phyloP scores from a whole-genome alignment of 176 grass and related monocot species.

The Carex pumila region DNA sequence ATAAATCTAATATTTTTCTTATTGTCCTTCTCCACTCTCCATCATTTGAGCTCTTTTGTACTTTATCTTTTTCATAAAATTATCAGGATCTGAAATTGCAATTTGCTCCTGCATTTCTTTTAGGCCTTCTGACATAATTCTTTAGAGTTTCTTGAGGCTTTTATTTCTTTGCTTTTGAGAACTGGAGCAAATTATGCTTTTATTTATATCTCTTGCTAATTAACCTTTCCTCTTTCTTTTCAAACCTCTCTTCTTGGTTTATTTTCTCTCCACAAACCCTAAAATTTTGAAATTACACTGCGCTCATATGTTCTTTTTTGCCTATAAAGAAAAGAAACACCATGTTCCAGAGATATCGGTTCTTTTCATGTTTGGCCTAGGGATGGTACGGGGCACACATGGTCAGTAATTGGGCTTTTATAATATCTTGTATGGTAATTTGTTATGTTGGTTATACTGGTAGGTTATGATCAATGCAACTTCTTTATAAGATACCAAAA shows the following conservation, averaged over 20 bases:
- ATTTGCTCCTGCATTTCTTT: slow-evolving; percentile 1
- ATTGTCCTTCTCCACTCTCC: neutral
- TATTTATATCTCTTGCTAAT: neutral
- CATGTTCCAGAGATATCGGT: no score
- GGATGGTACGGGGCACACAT: no score
- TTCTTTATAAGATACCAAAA: no score
- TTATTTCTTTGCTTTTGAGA: neutral
- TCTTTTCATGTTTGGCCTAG: no score
- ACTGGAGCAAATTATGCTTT: neutral
- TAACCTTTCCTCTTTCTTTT: neutral
- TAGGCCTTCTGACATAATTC: neutral
- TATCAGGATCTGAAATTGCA: neutral
- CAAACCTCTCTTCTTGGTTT: neutral
- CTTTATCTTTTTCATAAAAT: neutral
- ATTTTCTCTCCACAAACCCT: no score
- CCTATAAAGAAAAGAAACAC: no score
- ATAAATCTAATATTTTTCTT: neutral
- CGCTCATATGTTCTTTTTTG: no score
- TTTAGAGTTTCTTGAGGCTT: neutral
- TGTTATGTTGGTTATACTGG: no score
- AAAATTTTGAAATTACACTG: no score
- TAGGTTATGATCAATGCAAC: no score
- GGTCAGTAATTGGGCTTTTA: no score
- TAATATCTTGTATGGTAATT: no score
- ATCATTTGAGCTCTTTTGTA: neutral